Base-by-base conservation (phyloP, 2,329 filamentous ascomycete species). In the Aspergillus sp. region DNA sequence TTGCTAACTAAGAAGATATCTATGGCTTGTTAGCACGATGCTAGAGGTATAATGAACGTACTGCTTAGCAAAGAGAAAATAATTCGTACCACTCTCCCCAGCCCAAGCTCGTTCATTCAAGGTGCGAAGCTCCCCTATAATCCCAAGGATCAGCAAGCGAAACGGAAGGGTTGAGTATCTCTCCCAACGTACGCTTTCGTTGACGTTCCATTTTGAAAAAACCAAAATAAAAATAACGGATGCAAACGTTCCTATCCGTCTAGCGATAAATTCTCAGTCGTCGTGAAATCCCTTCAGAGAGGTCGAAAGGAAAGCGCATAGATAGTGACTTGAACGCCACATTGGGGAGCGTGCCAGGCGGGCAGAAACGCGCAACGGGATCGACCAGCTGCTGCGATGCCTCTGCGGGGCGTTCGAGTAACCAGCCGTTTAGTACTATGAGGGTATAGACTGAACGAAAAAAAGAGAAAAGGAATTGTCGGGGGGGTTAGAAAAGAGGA, bases 81-180 rank as follows among this genome's bases (percentile, higher is more conserved):
- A 27, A 27, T 17, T 17, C 38, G 15, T 72, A 95, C 91, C 88
- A 77, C 80, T 84, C 62, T 95, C 88, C 63, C 89, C 90, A 66
- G 86, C 79, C 93, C 93, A 98, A 53, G 86, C 88, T 72, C 82
- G 82, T 65, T 83, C 80, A 69, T 98, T 98, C 63, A 94, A 77
- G 73, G 86, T 81, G 76, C 90, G 88, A 73, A 97, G 79, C 76
- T 95, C 88, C 75, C 89, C 90, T 96, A 45, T 15, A 45, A 46
- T 23, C 13, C 13, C 22, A 43, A 44, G 19, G 5, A 25, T 9
- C 5, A 39, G 22, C 17, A 9, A 30, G 9, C 13, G 12, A 15
- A 19, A 30, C 5, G 9, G 23, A 38, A 25, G 5, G 35, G 7
- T 12, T 41, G n/a, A 23, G n/a, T 23, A 30, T n/a, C n/a, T 9